Evolutionary conservation across 495 filamentous ascomycete species (phyloP), one percentile per base, ranked within the genome.

Genomic region (Hypoxylon subgilvum): DNA sequence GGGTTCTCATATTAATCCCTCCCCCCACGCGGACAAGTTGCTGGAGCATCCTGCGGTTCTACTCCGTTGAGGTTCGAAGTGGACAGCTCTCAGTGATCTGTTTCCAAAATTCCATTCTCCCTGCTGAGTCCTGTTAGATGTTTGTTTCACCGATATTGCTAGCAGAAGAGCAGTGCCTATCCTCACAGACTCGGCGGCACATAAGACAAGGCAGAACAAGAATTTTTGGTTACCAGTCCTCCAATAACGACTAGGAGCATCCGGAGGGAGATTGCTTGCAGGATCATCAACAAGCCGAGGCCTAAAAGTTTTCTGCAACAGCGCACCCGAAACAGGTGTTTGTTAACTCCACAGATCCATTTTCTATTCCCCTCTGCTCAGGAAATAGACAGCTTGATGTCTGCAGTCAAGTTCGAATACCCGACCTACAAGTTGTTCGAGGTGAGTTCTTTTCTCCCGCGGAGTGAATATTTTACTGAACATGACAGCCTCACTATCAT

Each of bases 351-450:
- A 61, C 61, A 50, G 47, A 53, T 30, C 32, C 31, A 23, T 42
- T 39, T 38, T 18, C 57, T 18, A 25, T 46, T 31, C 23, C 38
- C 49, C 46, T 25, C 18, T 28, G 14, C 47, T 59, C 39, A 22
- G n/a, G n/a, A 25, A 52, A 49, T 42, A 70, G 69, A 73, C 70
- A 72, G 71, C 65, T 79, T 79, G 63, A 81, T 81, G 78, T 81
- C 78, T 73, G 61, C 72, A 48, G 62, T 72, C 56, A 81, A 76
- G 72, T 77, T 76, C 53, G 71, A 74, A 50, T 73, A 74, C 58
- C 73, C 76, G 50, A 67, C 73, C 44, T 81, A 79, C 62, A 79
- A 79, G 72, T 70, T 79, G 61, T 79, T 73, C 57, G 77, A 79
- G 71, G 78, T 80, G 52, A 73, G 77, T 72, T n/a, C n/a, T n/a